Evolutionary conservation across 1,284 basidiomycete species (phyloP).

Genomic region (Amylostereum chailletii): DNA sequence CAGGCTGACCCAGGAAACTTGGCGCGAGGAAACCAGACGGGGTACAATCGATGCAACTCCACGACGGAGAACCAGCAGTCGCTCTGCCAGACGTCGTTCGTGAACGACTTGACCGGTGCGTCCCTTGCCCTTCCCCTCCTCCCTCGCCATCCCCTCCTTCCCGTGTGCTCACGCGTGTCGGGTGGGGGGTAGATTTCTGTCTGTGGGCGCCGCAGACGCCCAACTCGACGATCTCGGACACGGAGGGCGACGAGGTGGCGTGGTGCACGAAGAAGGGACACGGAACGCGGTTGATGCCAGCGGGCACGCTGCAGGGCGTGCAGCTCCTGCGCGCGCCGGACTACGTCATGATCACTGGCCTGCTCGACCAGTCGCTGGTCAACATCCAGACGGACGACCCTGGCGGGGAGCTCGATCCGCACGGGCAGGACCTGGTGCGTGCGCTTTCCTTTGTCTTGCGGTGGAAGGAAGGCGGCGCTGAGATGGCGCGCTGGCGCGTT

Average conservation of each 20-base stretch:
- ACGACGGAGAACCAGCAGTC: slow-evolving; percentile 55
- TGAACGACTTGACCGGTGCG: slow-evolving; percentile 45
- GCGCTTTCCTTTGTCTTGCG: neutral
- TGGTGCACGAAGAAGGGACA: slow-evolving; percentile 69
- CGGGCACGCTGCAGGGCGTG: slow-evolving; percentile 52
- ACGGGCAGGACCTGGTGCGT: slow-evolving; percentile 45
- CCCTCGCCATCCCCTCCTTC: slow-evolving; percentile 4
- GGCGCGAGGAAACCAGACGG: slow-evolving; percentile 48
- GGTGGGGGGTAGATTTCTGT: slow-evolving; percentile 42
- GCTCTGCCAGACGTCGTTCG: slow-evolving; percentile 54
- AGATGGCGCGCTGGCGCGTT: neutral
- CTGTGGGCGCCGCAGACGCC: slow-evolving; percentile 45
- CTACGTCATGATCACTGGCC: slow-evolving; percentile 59
- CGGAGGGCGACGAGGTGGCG: slow-evolving; percentile 63
- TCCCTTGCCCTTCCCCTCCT: slow-evolving; percentile 1
- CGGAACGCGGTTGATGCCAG: slow-evolving; percentile 58
- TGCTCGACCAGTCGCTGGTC: slow-evolving; percentile 51
- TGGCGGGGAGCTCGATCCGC: slow-evolving; percentile 63
- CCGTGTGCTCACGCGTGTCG: neutral
- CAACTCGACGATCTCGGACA: slow-evolving; percentile 48
- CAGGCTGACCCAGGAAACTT: slow-evolving; percentile 40
- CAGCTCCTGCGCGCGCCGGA: slow-evolving; percentile 58
- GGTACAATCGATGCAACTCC: slow-evolving; percentile 66
- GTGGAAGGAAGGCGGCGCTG: too few species aligned
- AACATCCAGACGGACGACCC: slow-evolving; percentile 47